Evolutionary conservation across 306 rosid genomes (phyloP).

Genomic region (Casuarina equisetifolia): DNA sequence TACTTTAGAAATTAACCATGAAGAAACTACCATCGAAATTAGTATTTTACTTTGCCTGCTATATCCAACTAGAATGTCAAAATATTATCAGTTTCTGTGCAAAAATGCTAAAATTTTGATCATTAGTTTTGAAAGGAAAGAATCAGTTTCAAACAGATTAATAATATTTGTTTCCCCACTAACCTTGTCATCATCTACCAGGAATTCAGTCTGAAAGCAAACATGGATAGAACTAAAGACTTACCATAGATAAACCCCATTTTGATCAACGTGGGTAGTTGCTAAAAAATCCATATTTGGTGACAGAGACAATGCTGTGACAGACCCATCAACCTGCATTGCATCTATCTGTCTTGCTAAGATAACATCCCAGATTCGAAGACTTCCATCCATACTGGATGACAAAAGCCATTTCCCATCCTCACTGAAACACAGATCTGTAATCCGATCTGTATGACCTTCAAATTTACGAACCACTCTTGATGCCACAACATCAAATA

Average conservation of each 20-base stretch:
- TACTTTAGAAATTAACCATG: background rate
- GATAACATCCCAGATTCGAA: conserved; percentile 90
- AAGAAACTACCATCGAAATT: background rate
- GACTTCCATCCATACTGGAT: conserved; percentile 95
- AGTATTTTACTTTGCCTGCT: background rate
- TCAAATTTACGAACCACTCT: conserved; percentile 86
- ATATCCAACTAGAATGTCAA: background rate
- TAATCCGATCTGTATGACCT: conserved; percentile 89
- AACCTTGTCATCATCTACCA: conserved; percentile 2
- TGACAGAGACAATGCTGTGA: conserved; percentile 81
- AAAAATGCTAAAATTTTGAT: background rate
- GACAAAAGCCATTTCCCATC: conserved; percentile 97
- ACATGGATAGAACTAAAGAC: conserved; percentile 29
- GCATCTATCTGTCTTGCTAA: conserved; percentile 89
- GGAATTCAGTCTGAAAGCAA: conserved; percentile 15
- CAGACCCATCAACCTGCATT: conserved; percentile 69
- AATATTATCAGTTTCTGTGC: background rate
- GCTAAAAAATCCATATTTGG: conserved; percentile 94
- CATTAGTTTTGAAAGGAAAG: background rate
- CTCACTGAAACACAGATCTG: conserved; percentile 95
- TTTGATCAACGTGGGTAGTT: conserved; percentile 88
- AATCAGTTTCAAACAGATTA: background rate
- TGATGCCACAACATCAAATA: conserved; percentile 81
- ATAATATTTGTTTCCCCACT: conserved; percentile 5
- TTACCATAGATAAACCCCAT: conserved; percentile 88